Base-by-base conservation (phyloP, 2,329 filamentous ascomycete genomes). In the Ramularia endophylla region DNA sequence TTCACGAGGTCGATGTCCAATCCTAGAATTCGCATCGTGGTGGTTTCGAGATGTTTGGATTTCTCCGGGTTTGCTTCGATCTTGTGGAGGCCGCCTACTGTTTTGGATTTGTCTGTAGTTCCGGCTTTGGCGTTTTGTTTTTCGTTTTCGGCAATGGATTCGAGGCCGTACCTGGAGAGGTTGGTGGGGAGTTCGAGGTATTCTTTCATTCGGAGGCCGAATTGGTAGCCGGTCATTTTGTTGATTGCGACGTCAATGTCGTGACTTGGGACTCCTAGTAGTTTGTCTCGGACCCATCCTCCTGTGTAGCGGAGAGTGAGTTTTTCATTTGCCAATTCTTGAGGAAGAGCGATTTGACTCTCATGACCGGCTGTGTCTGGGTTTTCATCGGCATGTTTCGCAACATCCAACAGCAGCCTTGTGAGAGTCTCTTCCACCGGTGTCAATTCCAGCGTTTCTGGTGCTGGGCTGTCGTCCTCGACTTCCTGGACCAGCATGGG, bases 1-100 rank as follows among this genome's bases (percentile, higher is more conserved):
- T 97, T 98, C 54, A 98, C 92, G 58, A 98, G 81, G 61, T 98
- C 90, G 35, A 95, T 77, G 58, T 97, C 90, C 36, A 94, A 74
- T 1, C 85, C 87, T 57, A 95, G 81, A 43, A 97, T 80, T 51
- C 75, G 84, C 17, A 85, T 87, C 8, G 87, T 94, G 36, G 87
- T 85, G 0, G 90, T 97, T 65, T 94, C 90, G 11, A 97, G 76
- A 60, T 97, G 87, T 67, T 97, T 97, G 15, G 88, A 95, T 67
- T 95, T 95, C 57, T 95, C 88, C 1, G 89, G 90, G 61, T 97
- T 97, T 43, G 83, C 83, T 38, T 84, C 83, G 52, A 95, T 90
- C 63, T 87, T 94, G 71, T 95, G 84, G 22, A 95, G 72, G 48
- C 78, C 83, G 36, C 84, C 82, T 39, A 92, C 72, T 42, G 82